Evolutionary conservation across 148 eudicot species (phyloP), one percentile per base, ranked within the genome.

Genomic region (Euryodendron excelsum): DNA sequence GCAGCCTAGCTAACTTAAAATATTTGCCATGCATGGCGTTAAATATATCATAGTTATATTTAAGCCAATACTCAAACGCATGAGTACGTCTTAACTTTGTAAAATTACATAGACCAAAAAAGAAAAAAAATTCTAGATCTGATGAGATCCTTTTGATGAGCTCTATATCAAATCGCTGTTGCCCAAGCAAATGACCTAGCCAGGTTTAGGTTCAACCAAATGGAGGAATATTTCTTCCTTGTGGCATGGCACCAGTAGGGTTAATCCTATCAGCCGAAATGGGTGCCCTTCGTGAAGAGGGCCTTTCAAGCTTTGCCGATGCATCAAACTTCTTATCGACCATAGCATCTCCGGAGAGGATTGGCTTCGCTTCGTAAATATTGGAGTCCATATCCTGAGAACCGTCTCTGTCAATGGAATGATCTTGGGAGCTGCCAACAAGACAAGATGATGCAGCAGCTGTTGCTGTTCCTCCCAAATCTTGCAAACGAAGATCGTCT

Each of bases 401-500:
- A 3, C 55, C 3, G 25, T 33, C 53, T 39, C 71, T 13, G 10
- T 10, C 67, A n/a, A n/a, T n/a, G n/a, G 67, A 31, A 62, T 62
- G 67, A n/a, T n/a, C n/a, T n/a, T n/a, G n/a, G n/a, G n/a, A n/a
- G n/a, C n/a, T n/a, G n/a, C n/a, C n/a, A n/a, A n/a, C n/a, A n/a
- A n/a, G n/a, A n/a, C n/a, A n/a, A n/a, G n/a, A n/a, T 41, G 45
- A 41, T 5, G 45, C 8, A 4, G 45, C 47, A 20, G 66, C 66
- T 1, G 78, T 55, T 17, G 75, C 64, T 2, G 66, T 45, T 30
- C 74, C 47, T 1, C 87, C 93, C 34, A 90, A 59, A 21, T 89
- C 93, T 65, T 88, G 95, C 25, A 88, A 83, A 2, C 91, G 85
- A 17, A 92, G 84, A 53, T 92, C 92, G 13, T 85, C 87, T 0